These are phyloP conservation scores for Fusarium haematococcum DNA, from an alignment of 2,329 filamentous ascomycete species.

Conservation along the genomic window DNA sequence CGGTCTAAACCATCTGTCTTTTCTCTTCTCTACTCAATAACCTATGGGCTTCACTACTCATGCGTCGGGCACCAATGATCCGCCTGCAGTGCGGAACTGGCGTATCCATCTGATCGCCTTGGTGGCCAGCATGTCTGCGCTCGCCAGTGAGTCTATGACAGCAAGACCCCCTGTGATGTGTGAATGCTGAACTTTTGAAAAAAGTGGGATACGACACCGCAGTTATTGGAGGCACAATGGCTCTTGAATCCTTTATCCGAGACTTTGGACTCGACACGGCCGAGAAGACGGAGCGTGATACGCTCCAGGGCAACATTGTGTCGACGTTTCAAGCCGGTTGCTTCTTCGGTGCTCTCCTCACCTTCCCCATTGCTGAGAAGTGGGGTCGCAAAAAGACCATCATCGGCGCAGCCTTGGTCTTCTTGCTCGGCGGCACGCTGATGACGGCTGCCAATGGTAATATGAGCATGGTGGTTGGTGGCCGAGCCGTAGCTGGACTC, in stretches of 20 bases:
- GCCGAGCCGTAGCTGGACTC: conserved; percentile 64
- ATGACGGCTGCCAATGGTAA: conserved; percentile 50
- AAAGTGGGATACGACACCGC: conserved; percentile 53
- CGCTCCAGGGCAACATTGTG: conserved; percentile 54
- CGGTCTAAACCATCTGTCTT: neutral
- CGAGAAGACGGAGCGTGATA: conserved; percentile 45
- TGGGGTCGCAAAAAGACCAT: conserved; percentile 61
- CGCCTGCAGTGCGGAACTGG: conserved; percentile 50
- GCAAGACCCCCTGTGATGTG: too few relatives aligned
- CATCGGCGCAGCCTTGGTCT: conserved; percentile 57
- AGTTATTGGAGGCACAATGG: conserved; percentile 56
- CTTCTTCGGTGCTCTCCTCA: conserved; percentile 54
- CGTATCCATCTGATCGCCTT: conserved; percentile 49
- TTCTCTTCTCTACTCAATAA: conserved; percentile 16
- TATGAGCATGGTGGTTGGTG: conserved; percentile 57
- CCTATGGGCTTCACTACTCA: conserved; percentile 47
- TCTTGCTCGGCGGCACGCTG: conserved; percentile 51
- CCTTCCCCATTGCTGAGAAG: conserved; percentile 60
- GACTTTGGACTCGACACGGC: conserved; percentile 50
- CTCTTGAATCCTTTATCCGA: conserved; percentile 50
- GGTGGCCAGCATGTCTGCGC: conserved; percentile 50
- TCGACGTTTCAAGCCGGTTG: conserved; percentile 54
- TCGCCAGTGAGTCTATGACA: conserved; percentile 44
- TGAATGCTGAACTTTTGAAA: neutral
- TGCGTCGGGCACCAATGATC: conserved; percentile 53